Conservation (phyloP, 805 yeast genomes). For the Candida quercuum region DNA sequence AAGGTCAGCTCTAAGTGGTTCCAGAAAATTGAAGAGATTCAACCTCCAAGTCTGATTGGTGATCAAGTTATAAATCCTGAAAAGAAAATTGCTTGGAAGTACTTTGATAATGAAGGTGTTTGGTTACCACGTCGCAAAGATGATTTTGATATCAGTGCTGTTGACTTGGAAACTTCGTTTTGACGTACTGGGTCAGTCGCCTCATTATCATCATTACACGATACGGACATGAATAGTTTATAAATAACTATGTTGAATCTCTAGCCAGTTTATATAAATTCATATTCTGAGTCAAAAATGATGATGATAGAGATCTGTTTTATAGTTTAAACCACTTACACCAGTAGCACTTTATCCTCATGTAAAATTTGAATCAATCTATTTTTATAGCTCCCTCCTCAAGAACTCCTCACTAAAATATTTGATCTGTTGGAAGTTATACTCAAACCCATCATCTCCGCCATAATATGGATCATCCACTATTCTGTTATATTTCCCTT, state of each 20-base stretch:
- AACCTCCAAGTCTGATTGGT: constrained; percentile 16
- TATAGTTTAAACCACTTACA: too few relatives aligned
- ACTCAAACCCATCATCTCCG: constrained; percentile 76
- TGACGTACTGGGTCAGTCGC: too few relatives aligned
- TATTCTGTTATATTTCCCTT: constrained; percentile 41
- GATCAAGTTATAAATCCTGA: constrained; percentile 32
- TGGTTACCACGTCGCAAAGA: constrained; percentile 61
- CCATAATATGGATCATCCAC: constrained; percentile 95
- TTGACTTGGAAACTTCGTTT: constrained; percentile 15
- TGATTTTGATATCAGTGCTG: constrained; percentile 38
- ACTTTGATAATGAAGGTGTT: constrained; percentile 75
- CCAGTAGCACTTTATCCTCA: too few relatives aligned
- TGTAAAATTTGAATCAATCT: neutral
- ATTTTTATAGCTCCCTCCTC: constrained; percentile 34
- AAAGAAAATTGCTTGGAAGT: constrained; percentile 56
- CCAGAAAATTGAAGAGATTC: constrained; percentile 49
- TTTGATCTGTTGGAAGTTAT: constrained; percentile 64
- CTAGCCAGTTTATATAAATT: too few relatives aligned
- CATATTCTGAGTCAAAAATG: too few relatives aligned
- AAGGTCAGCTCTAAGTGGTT: constrained; percentile 77
- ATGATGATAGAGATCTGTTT: too few relatives aligned
- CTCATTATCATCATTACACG: neutral
- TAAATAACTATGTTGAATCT: too few relatives aligned
- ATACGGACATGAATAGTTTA: too few relatives aligned
- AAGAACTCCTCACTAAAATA: constrained; percentile 75